phyloP scores from a whole-genome alignment of 1,284 basidiomycete species.

The Puccinia triticina region DNA sequence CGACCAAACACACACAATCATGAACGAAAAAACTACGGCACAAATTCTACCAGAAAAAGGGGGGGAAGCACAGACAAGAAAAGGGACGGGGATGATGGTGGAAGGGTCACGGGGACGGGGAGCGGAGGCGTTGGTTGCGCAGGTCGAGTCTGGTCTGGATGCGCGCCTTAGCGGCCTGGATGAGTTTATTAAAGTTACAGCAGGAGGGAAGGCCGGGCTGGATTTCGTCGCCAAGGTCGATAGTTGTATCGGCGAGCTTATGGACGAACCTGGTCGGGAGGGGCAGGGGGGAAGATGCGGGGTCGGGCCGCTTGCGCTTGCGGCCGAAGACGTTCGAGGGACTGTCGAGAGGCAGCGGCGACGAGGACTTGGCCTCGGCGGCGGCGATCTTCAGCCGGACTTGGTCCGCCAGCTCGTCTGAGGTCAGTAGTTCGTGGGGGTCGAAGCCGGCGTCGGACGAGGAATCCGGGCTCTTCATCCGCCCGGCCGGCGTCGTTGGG shows the following conservation, averaged over 20 bases:
- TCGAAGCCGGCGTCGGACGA: not conserved
- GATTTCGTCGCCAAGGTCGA: conserved; percentile 28
- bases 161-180: not conserved
- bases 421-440: not conserved
- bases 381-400: conserved; percentile 17
- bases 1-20: no score
- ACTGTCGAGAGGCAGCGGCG: not conserved
- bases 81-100: no score
- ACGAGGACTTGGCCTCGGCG: not conserved
- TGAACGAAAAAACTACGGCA: no score
- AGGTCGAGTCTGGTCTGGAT: not conserved
- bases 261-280: conserved; percentile 21
- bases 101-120: not conserved
- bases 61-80: no score
- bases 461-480: no score
- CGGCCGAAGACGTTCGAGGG: conserved; percentile 30
- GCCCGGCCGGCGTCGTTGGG: no score
- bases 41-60: no score
- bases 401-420: conserved; percentile 19
- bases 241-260: conserved; percentile 34
- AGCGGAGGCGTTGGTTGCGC: not conserved
- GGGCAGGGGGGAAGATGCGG: not conserved
- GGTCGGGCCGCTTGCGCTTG: conserved; percentile 13
- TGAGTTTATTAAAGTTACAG: conserved; percentile 35
- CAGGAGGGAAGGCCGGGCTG: conserved; percentile 16